phyloP scores from a whole-genome alignment of 805 yeast species.

The Metschnikowia shivogae region DNA sequence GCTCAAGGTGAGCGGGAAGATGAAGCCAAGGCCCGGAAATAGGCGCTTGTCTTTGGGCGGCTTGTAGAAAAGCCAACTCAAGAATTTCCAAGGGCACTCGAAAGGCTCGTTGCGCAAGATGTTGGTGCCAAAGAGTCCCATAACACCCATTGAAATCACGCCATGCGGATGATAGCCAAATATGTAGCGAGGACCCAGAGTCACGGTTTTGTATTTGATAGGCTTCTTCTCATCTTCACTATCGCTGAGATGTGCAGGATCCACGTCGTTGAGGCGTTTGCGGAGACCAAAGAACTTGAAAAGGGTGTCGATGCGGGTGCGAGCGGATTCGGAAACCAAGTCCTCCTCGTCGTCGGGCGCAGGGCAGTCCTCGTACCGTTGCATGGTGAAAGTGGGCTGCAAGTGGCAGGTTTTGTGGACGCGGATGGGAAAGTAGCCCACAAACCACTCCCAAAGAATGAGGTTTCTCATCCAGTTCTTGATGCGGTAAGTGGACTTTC shows the following conservation, averaged over 20 bases:
- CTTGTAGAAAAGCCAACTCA: conserved; percentile 46
- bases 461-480: conserved; percentile 55
- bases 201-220: conserved; percentile 23
- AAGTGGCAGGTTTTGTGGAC: conserved; percentile 66
- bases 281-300: conserved; percentile 35
- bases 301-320: conserved; percentile 33
- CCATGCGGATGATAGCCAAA: conserved; percentile 98
- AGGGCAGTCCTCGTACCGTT: conserved; percentile 22
- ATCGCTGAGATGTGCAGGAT: conserved; percentile 9
- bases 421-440: conserved; percentile 73
- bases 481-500: conserved; percentile 56
- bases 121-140: conserved; percentile 74
- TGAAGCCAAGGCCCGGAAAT: conserved; percentile 79
- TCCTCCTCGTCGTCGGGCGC: conserved; percentile 38
- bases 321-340: conserved; percentile 34
- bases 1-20: conserved; percentile 72
- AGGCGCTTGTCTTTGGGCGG: conserved; percentile 63
- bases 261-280: conserved; percentile 34
- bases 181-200: conserved; percentile 70
- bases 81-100: conserved; percentile 29
- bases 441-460: conserved; percentile 65
- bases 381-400: conserved; percentile 63
- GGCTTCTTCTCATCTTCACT: neutral
- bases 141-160: conserved; percentile 85
- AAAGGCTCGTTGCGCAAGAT: conserved; percentile 41